These are phyloP conservation scores for Alternaria gansuensis DNA, from an alignment of 2,329 filamentous ascomycete genomes.

Conservation along the genomic window DNA sequence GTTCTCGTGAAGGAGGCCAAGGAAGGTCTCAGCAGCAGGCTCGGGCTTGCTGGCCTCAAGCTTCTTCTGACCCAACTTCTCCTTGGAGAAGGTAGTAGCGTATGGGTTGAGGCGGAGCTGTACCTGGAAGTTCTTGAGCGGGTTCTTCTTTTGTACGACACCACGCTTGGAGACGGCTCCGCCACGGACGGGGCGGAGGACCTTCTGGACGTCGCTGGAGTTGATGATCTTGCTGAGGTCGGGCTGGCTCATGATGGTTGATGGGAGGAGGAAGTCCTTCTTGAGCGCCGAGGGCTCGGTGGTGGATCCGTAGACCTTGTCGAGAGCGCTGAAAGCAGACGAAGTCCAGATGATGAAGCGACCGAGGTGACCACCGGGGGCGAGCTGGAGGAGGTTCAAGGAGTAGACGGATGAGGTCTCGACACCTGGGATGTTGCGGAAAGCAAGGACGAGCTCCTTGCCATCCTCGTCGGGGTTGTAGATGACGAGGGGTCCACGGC, in stretches of 20 bases:
- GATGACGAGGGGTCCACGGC: slow-evolving; percentile 96
- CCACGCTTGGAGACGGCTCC: slow-evolving; percentile 87
- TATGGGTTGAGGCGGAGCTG: slow-evolving; percentile 99
- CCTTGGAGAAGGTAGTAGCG: slow-evolving; percentile 86
- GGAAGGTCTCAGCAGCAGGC: slow-evolving; percentile 63
- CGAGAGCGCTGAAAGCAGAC: slow-evolving; percentile 92
- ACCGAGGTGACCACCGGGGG: slow-evolving; percentile 97
- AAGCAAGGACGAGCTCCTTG: slow-evolving; percentile 90
- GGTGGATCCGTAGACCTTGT: slow-evolving; percentile 95
- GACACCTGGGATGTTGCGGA: slow-evolving; percentile 99
- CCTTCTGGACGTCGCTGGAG: slow-evolving; percentile 97
- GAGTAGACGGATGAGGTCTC: slow-evolving; percentile 94
- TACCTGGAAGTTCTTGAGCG: slow-evolving; percentile 98
- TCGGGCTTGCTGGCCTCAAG: slow-evolving; percentile 69
- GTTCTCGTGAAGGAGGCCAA: slow-evolving; percentile 58
- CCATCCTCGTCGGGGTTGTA: slow-evolving; percentile 96
- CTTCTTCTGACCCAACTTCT: slow-evolving; percentile 79
- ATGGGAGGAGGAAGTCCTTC: slow-evolving; percentile 98
- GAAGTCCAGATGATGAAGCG: slow-evolving; percentile 99
- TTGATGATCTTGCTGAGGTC: slow-evolving; percentile 99
- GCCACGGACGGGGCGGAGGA: slow-evolving; percentile 90
- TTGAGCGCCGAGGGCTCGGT: slow-evolving; percentile 89
- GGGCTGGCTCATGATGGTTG: slow-evolving; percentile 90
- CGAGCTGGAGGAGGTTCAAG: slow-evolving; percentile 98
- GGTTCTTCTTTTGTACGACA: slow-evolving; percentile 99